phyloP scores from a whole-genome alignment of 179 eudicot species.

The Spinacia oleracea region DNA sequence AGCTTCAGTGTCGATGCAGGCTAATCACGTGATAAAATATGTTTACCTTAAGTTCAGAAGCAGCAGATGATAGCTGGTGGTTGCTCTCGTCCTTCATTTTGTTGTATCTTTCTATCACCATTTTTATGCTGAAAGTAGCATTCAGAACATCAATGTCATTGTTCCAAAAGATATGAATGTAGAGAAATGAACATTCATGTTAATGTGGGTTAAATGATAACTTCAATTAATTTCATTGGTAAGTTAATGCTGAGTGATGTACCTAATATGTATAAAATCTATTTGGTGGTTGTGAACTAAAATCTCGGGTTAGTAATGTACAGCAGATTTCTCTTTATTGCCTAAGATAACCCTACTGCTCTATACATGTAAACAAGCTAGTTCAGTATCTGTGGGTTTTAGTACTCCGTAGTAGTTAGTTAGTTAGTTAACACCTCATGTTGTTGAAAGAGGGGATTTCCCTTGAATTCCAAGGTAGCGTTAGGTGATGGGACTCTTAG shows the following conservation, averaged over 20 bases:
- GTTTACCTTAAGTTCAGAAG: constrained; percentile 39
- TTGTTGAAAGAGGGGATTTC: neutral
- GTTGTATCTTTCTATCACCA: constrained; percentile 35
- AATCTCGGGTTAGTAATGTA: neutral
- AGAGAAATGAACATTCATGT: neutral
- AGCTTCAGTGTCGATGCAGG: constrained; percentile 3
- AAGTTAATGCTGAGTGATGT: too few species aligned
- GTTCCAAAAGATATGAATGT: neutral
- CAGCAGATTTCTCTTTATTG: neutral
- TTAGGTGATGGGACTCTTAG: neutral
- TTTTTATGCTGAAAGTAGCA: constrained; percentile 34
- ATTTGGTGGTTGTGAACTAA: neutral
- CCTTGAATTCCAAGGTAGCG: neutral
- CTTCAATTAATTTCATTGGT: too few species aligned
- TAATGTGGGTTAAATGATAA: neutral
- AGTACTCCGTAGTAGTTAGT: too few species aligned
- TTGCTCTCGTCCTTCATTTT: constrained; percentile 33
- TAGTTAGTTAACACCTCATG: too few species aligned
- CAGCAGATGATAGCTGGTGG: constrained; percentile 34
- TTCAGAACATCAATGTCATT: constrained; percentile 18
- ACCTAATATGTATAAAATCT: neutral
- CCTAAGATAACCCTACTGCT: neutral
- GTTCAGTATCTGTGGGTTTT: neutral
- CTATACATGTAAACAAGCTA: neutral
- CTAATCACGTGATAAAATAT: neutral